Conservation (phyloP, 2,329 filamentous ascomycete species). For the Diaporthe longicolla region DNA sequence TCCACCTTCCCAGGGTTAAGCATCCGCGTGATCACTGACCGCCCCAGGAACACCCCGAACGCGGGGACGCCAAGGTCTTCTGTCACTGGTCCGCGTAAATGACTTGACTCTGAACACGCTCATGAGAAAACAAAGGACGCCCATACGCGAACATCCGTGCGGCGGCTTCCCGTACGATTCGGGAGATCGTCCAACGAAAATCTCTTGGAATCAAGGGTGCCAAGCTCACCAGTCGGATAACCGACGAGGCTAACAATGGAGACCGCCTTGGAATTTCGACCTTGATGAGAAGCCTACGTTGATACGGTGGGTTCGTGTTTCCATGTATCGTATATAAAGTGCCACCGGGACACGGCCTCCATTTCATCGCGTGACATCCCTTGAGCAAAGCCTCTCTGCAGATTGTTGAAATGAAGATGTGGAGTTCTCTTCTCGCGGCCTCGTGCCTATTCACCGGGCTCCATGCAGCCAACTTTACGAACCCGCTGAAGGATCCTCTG, state of each 20-base stretch:
- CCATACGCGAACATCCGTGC: neutral
- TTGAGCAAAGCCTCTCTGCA: too few species aligned
- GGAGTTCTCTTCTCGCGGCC: neutral
- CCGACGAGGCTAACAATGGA: neutral
- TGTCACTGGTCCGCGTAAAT: slow-evolving; percentile 22
- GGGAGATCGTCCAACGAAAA: slow-evolving; percentile 22
- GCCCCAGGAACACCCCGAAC: slow-evolving; percentile 25
- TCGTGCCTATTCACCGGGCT: slow-evolving; percentile 19
- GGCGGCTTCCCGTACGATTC: neutral
- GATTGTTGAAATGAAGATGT: neutral
- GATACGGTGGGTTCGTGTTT: neutral
- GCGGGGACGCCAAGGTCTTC: slow-evolving; percentile 17
- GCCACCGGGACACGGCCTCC: too few species aligned
- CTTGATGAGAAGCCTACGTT: neutral
- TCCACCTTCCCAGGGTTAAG: slow-evolving; percentile 15
- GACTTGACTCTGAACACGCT: neutral
- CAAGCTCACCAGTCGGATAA: slow-evolving; percentile 17
- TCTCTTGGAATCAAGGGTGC: slow-evolving; percentile 9
- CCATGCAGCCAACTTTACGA: slow-evolving; percentile 18
- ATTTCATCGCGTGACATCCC: too few species aligned
- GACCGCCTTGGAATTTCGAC: neutral
- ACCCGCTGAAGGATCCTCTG: neutral
- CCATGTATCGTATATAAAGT: neutral
- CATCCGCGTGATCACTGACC: slow-evolving; percentile 23
- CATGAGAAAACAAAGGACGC: neutral